These are phyloP conservation scores for Hygrophorus russula DNA, from an alignment of 768 basidiomycete genomes.

Conservation along the genomic window DNA sequence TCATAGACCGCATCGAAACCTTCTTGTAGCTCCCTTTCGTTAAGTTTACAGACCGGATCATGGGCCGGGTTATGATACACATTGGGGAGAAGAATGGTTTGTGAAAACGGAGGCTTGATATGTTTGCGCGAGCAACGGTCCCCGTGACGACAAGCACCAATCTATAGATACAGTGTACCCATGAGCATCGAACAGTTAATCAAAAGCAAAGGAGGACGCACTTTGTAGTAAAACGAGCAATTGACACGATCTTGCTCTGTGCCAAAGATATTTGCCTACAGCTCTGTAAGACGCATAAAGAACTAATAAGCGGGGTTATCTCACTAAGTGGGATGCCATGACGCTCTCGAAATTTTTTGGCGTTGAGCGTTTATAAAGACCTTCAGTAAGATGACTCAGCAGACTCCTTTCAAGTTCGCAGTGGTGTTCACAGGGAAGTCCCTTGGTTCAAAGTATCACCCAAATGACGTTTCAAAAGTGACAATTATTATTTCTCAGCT, in stretches of 20 bases:
- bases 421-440: too few relatives aligned
- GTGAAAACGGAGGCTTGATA: slow-evolving; percentile 94
- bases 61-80: slow-evolving; percentile 98
- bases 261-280: slow-evolving; percentile 88
- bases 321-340: slow-evolving; percentile 74
- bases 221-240: slow-evolving; percentile 98
- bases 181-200: neutral
- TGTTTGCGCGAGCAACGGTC: slow-evolving; percentile 98
- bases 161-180: slow-evolving; percentile 35
- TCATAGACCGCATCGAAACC: slow-evolving; percentile 93
- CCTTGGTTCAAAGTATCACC: too few relatives aligned
- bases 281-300: slow-evolving; percentile 5
- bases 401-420: too few relatives aligned
- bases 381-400: too few relatives aligned
- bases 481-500: too few relatives aligned
- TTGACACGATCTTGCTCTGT: slow-evolving; percentile 95
- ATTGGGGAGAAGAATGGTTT: slow-evolving; percentile 92
- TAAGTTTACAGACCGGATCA: slow-evolving; percentile 80
- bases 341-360: neutral
- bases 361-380: too few relatives aligned
- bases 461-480: too few relatives aligned
- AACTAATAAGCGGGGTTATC: slow-evolving; percentile 12
- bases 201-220: slow-evolving; percentile 20
- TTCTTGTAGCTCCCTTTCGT: slow-evolving; percentile 80
- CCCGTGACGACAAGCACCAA: slow-evolving; percentile 97